Base-by-base conservation (phyloP, 1,139 yeast genomes). In the Suhomyces chickasaworum region DNA sequence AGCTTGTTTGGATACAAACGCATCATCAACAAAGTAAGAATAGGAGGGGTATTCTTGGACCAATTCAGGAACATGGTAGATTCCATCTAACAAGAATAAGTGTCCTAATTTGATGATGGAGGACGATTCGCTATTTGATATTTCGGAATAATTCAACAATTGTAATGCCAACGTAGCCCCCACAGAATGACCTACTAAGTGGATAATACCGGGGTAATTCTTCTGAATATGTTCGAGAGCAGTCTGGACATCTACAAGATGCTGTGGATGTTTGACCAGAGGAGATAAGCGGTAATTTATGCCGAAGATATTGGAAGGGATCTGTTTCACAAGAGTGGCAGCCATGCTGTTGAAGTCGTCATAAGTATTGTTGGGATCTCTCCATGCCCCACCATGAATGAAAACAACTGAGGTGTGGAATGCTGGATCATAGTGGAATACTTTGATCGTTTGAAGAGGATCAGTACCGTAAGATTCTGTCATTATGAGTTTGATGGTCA, bases 331-430 rank as follows among this genome's bases (percentile, higher is more conserved):
- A 23, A 67, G 53, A 29, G 52, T 42, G 1, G 42, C 47, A 2
- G 72, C 61, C 47, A 85, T 57, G 3, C 58, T 57, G 15, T 68
- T 67, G 47, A 81, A 83, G 58, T 86, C 95, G 39, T 72, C 66
- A 41, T 64, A 77, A 0, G 88, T 81, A 59, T 85, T 84, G 2
- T 53, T 61, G 0, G 83, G 81, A 58, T 87, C 96, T 53, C 88
- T 69, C 96, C 96, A 89, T 0, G 93, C 96, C 0, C 97, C 97
- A 0, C 96, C 96, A 61, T 89, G 96, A 32, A 89, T 76, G 53
- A 81, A 83, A 1, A 89, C 66, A 3, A 75, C 57, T 2, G 65
- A 48, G n/a, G 46, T 42, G 12, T 38, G 31, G 37, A 51, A 54
- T 12, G 34, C 27, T 2, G 53, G 48, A 13, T 46, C 23, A 38